Percentiles rank a stretch among this genome's conserved stretches.
Evolutionary conservation across 768 basidiomycete genomes (phyloP).

Genomic region (Boletus huronensis): DNA sequence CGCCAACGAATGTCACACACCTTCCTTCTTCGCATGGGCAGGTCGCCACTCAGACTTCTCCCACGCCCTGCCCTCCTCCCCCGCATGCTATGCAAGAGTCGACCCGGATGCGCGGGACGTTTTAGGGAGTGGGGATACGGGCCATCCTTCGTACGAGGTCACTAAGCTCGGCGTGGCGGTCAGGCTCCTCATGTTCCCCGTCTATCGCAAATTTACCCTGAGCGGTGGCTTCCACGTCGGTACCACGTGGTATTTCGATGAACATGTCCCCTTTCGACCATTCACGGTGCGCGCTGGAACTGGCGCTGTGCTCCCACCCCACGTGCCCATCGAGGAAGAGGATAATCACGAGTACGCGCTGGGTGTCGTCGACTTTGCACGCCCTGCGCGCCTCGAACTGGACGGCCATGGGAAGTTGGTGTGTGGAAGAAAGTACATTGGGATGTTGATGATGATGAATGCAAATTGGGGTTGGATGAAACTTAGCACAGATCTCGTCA

Average conservation of each 20-base stretch:
- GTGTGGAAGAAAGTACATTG: not conserved
- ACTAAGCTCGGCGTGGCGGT: slow-evolving; percentile 13
- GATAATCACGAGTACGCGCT: not conserved
- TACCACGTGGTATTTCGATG: slow-evolving; percentile 4
- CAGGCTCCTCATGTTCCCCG: slow-evolving; percentile 9
- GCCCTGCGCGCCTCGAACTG: not conserved
- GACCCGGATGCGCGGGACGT: not conserved
- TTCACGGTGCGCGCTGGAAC: slow-evolving; percentile 5
- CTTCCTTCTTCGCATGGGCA: slow-evolving; percentile 15
- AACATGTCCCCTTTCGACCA: not conserved
- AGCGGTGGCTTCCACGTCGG: slow-evolving; percentile 3
- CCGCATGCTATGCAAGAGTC: slow-evolving; percentile 3
- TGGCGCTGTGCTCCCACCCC: slow-evolving; percentile 1
- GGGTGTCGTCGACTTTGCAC: slow-evolving; percentile 6
- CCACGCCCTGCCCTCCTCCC: slow-evolving; percentile 8
- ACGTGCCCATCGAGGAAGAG: not conserved
- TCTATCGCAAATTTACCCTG: slow-evolving; percentile 3
- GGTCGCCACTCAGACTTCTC: slow-evolving; percentile 7
- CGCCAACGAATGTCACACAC: slow-evolving; percentile 3
- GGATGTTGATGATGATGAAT: slow-evolving; percentile 4
- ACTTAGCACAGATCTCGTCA: slow-evolving; percentile 2
- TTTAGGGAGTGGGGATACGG: not conserved
- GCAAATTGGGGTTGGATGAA: slow-evolving; percentile 10
- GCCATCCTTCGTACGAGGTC: slow-evolving; percentile 12
- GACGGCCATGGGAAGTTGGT: not conserved